phyloP scores from a whole-genome alignment of 352 stramenopile genomes.

The Halophytophthora polymorphica region DNA sequence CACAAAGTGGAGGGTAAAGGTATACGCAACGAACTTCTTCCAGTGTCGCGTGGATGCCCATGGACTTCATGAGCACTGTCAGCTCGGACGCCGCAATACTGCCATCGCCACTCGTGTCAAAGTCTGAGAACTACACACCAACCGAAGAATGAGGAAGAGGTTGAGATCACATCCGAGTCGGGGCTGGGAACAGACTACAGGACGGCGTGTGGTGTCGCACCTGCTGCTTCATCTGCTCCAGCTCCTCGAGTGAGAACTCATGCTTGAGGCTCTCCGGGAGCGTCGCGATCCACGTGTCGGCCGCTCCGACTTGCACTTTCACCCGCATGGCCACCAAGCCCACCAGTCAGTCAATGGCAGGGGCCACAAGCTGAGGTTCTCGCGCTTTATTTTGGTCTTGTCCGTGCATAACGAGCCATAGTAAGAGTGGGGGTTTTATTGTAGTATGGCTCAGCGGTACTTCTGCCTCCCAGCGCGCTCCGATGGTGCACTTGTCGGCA shows the following conservation, averaged over 20 bases:
- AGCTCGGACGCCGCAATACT: constrained; percentile 59
- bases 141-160: neutral
- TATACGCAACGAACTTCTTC: constrained; percentile 31
- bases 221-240: constrained; percentile 68
- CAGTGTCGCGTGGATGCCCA: constrained; percentile 44
- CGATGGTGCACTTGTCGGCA: neutral
- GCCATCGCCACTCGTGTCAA: constrained; percentile 62
- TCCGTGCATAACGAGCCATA: too few relatives aligned
- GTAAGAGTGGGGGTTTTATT: too few relatives aligned
- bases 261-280: constrained; percentile 57
- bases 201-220: constrained; percentile 11
- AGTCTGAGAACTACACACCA: constrained; percentile 50
- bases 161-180: neutral
- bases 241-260: constrained; percentile 62
- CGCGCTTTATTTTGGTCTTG: constrained; percentile 9
- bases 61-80: constrained; percentile 57
- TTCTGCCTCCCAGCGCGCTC: too few relatives aligned
- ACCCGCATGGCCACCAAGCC: constrained; percentile 29
- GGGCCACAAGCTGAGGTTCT: neutral
- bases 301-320: constrained; percentile 31
- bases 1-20: neutral
- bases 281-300: constrained; percentile 44
- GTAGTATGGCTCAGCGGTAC: too few relatives aligned
- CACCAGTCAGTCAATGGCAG: neutral
- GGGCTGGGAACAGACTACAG: neutral